phyloP scores from a whole-genome alignment of 2,329 filamentous ascomycete genomes.

The Exserohilum turcica region DNA sequence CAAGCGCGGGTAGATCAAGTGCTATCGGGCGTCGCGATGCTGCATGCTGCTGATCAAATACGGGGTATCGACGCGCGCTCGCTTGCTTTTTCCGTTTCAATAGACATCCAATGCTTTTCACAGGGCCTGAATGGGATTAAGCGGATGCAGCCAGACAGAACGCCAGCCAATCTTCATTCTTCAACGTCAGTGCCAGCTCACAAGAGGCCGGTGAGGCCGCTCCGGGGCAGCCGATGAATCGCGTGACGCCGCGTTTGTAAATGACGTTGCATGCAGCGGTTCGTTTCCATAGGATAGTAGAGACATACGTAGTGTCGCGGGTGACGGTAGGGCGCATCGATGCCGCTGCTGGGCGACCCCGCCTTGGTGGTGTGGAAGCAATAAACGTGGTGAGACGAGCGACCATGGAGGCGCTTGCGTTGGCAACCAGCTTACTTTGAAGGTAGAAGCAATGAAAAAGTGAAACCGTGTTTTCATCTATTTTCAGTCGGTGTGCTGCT shows the following conservation, averaged over 20 bases:
- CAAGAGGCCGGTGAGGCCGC: background rate
- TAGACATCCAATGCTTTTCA: background rate
- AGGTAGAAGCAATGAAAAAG: background rate
- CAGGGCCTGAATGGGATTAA: background rate
- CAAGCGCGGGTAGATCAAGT: slow-evolving; percentile 13
- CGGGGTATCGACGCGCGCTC: background rate
- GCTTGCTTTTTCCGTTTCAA: slow-evolving; percentile 11
- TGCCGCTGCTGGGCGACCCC: background rate
- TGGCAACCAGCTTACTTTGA: background rate
- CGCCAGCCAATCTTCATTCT: background rate
- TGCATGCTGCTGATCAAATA: slow-evolving; percentile 11
- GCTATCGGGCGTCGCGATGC: slow-evolving; percentile 8
- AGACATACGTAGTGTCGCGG: too few relatives aligned
- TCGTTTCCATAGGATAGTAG: background rate
- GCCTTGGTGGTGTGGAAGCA: background rate
- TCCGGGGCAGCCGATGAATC: background rate
- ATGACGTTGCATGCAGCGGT: background rate
- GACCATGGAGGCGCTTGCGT: background rate
- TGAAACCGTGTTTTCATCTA: background rate
- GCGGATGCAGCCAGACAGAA: background rate
- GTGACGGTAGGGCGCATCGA: background rate
- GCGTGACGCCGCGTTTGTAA: background rate
- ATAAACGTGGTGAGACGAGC: background rate
- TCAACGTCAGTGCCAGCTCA: background rate
- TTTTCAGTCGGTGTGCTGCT: background rate